phyloP scores from a whole-genome alignment of 73 alveolate genomes.

The Tetrahymena thermophila region DNA sequence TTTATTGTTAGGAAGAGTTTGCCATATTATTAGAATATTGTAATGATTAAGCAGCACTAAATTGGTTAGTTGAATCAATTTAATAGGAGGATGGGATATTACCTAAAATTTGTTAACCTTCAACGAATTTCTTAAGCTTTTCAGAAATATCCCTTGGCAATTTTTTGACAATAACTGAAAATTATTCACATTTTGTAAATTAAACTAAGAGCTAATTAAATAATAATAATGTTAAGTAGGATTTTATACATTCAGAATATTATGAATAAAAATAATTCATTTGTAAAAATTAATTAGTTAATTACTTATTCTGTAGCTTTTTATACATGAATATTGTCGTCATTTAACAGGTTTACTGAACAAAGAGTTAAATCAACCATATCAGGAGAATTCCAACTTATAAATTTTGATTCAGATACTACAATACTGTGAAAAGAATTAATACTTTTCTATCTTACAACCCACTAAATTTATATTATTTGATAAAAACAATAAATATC shows the following conservation, averaged over 20 bases:
- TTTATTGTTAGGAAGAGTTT: neutral
- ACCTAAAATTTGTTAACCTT: neutral
- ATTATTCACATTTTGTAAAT: neutral
- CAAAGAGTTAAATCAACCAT: neutral
- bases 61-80: neutral
- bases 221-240: neutral
- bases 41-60: neutral
- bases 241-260: neutral
- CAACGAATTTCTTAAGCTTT: neutral
- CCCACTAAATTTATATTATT: neutral
- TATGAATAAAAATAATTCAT: too few relatives aligned
- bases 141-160: neutral
- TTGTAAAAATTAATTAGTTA: too few relatives aligned
- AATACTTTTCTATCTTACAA: neutral
- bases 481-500: neutral
- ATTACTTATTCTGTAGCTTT: neutral
- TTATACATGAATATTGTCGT: neutral
- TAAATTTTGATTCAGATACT: neutral
- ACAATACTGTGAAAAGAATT: neutral
- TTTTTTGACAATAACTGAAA: neutral
- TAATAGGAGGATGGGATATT: neutral
- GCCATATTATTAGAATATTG: neutral
- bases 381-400: neutral
- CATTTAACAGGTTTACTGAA: neutral
- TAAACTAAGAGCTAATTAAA: neutral